Evolutionary conservation across 495 filamentous ascomycete species (phyloP).

Genomic region (Aspergillus indologenus): DNA sequence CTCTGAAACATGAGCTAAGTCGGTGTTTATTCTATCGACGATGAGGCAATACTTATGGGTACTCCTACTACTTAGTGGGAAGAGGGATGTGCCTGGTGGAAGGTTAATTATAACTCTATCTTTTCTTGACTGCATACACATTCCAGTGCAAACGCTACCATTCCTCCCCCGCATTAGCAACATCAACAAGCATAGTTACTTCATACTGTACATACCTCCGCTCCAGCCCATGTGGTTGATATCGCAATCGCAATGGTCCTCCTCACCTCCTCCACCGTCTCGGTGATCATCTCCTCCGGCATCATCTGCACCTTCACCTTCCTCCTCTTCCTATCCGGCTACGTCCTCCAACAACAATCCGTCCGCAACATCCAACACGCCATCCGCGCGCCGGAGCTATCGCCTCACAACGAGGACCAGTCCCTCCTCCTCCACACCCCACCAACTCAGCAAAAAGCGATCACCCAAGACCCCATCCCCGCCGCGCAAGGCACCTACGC

Average conservation of each 20-base stretch:
- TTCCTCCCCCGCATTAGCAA: slow-evolving; percentile 2
- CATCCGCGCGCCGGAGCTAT: slow-evolving; percentile 42
- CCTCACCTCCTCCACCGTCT: slow-evolving; percentile 44
- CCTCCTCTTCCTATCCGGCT: slow-evolving; percentile 67
- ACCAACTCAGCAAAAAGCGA: not conserved
- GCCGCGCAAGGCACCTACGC: slow-evolving; percentile 34
- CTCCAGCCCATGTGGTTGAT: not conserved
- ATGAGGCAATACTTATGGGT: no score
- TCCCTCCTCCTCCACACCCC: not conserved
- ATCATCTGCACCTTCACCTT: slow-evolving; percentile 59
- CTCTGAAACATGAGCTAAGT: not conserved
- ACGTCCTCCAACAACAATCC: slow-evolving; percentile 67
- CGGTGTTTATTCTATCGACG: no score
- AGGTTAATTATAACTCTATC: no score
- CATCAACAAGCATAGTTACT: no score
- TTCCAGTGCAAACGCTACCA: no score
- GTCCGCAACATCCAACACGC: slow-evolving; percentile 59
- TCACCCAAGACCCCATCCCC: not conserved
- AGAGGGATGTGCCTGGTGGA: no score
- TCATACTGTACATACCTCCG: no score
- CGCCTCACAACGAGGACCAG: slow-evolving; percentile 5
- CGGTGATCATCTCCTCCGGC: slow-evolving; percentile 42
- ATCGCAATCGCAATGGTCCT: slow-evolving; percentile 42
- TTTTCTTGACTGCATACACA: no score
- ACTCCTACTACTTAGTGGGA: no score